These are phyloP conservation scores for Copromyces sp. DNA, from an alignment of 495 filamentous ascomycete genomes.

Conservation along the genomic window DNA sequence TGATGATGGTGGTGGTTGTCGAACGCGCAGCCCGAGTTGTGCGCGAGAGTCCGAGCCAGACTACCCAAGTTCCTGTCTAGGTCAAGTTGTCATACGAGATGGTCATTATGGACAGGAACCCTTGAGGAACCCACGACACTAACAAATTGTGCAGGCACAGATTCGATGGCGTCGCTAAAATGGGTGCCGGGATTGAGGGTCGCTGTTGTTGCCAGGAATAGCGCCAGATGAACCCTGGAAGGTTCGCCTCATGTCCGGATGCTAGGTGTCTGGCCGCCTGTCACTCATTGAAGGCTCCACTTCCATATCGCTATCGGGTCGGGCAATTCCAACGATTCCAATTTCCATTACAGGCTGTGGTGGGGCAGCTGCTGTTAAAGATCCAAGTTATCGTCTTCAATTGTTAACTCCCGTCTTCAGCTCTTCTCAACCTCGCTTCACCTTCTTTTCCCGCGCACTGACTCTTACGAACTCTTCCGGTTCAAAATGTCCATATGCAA, in stretches of 20 bases:
- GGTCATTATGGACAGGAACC: neutral
- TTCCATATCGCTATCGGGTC: neutral
- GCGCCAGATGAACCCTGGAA: neutral
- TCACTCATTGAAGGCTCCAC: neutral
- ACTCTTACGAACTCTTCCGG: neutral
- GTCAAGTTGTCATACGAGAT: neutral
- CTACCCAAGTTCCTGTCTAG: neutral
- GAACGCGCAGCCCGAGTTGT: neutral
- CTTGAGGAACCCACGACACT: neutral
- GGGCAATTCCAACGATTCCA: neutral
- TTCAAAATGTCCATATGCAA: neutral
- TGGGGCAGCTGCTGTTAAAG: neutral
- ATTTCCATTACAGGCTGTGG: neutral
- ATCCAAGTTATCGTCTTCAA: neutral
- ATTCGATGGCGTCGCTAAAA: neutral
- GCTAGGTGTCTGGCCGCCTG: neutral
- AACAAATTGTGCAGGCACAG: neutral
- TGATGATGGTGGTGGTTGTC: neutral
- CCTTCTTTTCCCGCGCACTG: neutral
- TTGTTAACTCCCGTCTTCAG: neutral
- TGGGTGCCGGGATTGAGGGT: neutral
- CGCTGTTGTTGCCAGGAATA: neutral
- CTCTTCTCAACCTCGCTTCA: neutral
- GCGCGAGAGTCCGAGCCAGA: neutral
- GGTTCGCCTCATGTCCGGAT: neutral